phyloP scores from a whole-genome alignment of 2,329 filamentous ascomycete genomes.

The Aspergillus japonicus region DNA sequence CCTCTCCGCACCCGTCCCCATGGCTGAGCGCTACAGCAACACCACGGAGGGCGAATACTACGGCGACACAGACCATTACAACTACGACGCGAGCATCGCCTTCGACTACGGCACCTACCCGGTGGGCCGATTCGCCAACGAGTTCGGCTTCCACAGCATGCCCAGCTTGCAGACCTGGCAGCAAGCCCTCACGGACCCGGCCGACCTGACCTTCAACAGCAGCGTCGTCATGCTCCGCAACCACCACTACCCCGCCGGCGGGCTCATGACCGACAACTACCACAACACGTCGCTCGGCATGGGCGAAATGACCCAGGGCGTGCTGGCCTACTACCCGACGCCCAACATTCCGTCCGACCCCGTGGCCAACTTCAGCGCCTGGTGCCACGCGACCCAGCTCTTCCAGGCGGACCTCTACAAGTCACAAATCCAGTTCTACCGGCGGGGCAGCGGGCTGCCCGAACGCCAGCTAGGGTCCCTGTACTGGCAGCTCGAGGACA shows the following conservation, averaged over 20 bases:
- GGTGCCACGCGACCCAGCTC: slow-evolving; percentile 62
- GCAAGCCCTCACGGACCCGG: slow-evolving; percentile 49
- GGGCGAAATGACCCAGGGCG: slow-evolving; percentile 60
- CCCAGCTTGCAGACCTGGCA: slow-evolving; percentile 60
- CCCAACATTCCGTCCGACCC: slow-evolving; percentile 53
- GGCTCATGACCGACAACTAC: slow-evolving; percentile 49
- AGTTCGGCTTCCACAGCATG: slow-evolving; percentile 65
- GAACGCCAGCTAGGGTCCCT: slow-evolving; percentile 60
- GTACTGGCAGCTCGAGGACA: slow-evolving; percentile 67
- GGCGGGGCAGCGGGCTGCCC: slow-evolving; percentile 56
- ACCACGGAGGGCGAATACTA: slow-evolving; percentile 54
- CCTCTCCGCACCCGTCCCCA: slow-evolving; percentile 52
- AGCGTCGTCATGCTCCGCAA: slow-evolving; percentile 56
- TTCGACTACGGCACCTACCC: slow-evolving; percentile 59
- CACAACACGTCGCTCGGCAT: slow-evolving; percentile 34
- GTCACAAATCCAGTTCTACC: slow-evolving; percentile 61
- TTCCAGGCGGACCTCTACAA: slow-evolving; percentile 65
- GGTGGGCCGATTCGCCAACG: slow-evolving; percentile 60
- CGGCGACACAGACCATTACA: slow-evolving; percentile 62
- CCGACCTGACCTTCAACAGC: slow-evolving; percentile 59
- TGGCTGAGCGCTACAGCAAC: slow-evolving; percentile 59
- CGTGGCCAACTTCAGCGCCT: slow-evolving; percentile 59
- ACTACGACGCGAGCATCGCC: slow-evolving; percentile 54
- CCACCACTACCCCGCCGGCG: slow-evolving; percentile 57
- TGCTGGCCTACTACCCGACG: slow-evolving; percentile 56